Evolutionary conservation across 352 stramenopile species (phyloP).

Genomic region (Blastocystis sp.): DNA sequence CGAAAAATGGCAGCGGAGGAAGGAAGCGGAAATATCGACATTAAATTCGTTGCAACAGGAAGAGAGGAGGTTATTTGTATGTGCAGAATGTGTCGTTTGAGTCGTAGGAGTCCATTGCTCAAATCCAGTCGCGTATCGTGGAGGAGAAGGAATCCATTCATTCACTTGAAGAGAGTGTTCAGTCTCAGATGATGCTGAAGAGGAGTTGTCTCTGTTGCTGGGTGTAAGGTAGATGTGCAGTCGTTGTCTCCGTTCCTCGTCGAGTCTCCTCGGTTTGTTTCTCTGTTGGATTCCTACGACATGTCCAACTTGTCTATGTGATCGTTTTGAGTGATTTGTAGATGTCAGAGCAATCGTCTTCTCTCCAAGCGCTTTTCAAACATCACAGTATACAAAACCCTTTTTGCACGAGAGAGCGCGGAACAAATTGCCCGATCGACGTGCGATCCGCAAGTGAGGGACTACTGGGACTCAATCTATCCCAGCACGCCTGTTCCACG

Average conservation of each 20-base stretch:
- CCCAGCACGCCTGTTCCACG: neutral
- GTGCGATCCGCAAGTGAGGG: neutral
- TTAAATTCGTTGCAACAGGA: too few relatives aligned
- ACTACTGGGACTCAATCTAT: neutral
- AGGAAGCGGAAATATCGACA: too few relatives aligned
- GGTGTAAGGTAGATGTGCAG: neutral
- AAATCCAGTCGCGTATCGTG: too few relatives aligned
- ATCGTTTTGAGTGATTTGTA: neutral
- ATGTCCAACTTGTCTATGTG: neutral
- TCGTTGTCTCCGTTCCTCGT: neutral
- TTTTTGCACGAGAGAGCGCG: neutral
- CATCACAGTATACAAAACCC: neutral
- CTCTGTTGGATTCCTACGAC: neutral
- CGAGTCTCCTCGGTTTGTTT: neutral
- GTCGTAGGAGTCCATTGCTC: too few relatives aligned
- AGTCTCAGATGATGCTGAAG: too few relatives aligned
- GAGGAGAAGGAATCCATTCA: too few relatives aligned
- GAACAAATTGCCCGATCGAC: neutral
- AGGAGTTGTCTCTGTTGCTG: too few relatives aligned
- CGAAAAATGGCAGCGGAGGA: neutral
- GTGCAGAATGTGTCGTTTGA: too few relatives aligned
- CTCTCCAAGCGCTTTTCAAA: neutral
- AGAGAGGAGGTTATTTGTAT: too few relatives aligned
- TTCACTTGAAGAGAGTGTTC: too few relatives aligned
- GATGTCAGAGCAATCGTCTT: too few relatives aligned